Evolutionary conservation across 139 green algal genomes (phyloP).

Genomic region (Mesotaenium endlicherianum): DNA sequence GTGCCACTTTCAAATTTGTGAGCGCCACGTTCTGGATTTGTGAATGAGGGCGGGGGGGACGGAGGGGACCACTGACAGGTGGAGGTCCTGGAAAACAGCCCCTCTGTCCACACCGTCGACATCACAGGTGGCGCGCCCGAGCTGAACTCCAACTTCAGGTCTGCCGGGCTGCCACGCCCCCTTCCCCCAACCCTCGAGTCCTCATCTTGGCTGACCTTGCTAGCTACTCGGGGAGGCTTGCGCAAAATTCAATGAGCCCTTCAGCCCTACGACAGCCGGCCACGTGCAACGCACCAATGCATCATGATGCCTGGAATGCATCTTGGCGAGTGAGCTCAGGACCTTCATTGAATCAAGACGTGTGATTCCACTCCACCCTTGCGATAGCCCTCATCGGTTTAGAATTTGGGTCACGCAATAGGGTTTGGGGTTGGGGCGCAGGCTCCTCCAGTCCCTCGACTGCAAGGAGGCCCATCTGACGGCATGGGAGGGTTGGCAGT

Average conservation of each 20-base stretch:
- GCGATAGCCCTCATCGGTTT: too few species aligned
- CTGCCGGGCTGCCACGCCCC: constrained; percentile 14
- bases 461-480: too few species aligned
- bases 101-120: constrained; percentile 74
- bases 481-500: too few species aligned
- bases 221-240: not conserved
- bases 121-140: constrained; percentile 93
- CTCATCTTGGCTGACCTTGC: not conserved
- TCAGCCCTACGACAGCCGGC: too few species aligned
- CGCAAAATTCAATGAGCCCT: not conserved
- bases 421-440: too few species aligned
- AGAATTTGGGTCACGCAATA: too few species aligned
- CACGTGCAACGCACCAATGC: too few species aligned
- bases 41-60: too few species aligned
- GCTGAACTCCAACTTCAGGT: constrained; percentile 80
- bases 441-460: too few species aligned
- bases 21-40: too few species aligned
- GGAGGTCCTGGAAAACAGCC: constrained; percentile 61
- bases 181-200: not conserved
- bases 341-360: not conserved
- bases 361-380: too few species aligned
- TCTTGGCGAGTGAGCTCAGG: not conserved
- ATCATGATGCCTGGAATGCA: not conserved
- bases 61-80: constrained; percentile 56
- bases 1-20: too few species aligned